Evolutionary conservation across 371 early-diverging fungal genomes (phyloP), one percentile per base, ranked within the genome.

Genomic region (Actinomortierella wolfii): DNA sequence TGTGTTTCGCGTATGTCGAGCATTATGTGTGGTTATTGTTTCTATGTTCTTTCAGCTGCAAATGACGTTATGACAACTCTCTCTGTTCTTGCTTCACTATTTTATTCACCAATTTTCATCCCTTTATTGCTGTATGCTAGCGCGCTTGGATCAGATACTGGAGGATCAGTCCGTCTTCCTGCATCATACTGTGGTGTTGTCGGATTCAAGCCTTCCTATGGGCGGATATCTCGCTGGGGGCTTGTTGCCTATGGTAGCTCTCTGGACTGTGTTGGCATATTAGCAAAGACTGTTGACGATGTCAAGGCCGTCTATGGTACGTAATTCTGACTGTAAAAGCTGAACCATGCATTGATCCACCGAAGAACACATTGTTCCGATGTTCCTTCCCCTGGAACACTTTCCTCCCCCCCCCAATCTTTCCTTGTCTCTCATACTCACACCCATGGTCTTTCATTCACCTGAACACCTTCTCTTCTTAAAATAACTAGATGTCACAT

Each of bases 171-270:
- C 3, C 81, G 97, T 28, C 80, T 96, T 28, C 97, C 97, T 1
- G 97, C 96, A 1, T 86, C 97, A 2, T 97, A 94, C 71, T 96
- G 96, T 75, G 96, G 96, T 14, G 80, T 97, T 1, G 86, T 92
- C 18, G 97, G 97, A 4, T 95, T 93, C 71, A 97, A 97, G 65
- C 97, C 97, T 15, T 87, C 89, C 0, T 97, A 95, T 71, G 97
- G 97, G 0, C 83, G 83, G 42, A 81, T 89, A 46, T 96, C 97
- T 45, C 82, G 97, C n/a, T 81, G 83, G 76, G 97, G 97, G 4
- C 77, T 97, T 9, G 83, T 95, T 2, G 78, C 94, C 0, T 96
- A 95, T 76, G 96, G 93, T 15, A 92, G 88, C 70, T 93, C 94
- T 0, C 81, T 96, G 44, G 97, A 97, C 61, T 91, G 94, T 0